A percentile compares a stretch with the other conserved stretches of the same genome.
Conservation (phyloP, 2,329 filamentous ascomycete species). For the Alternaria novae-zelandiae region DNA sequence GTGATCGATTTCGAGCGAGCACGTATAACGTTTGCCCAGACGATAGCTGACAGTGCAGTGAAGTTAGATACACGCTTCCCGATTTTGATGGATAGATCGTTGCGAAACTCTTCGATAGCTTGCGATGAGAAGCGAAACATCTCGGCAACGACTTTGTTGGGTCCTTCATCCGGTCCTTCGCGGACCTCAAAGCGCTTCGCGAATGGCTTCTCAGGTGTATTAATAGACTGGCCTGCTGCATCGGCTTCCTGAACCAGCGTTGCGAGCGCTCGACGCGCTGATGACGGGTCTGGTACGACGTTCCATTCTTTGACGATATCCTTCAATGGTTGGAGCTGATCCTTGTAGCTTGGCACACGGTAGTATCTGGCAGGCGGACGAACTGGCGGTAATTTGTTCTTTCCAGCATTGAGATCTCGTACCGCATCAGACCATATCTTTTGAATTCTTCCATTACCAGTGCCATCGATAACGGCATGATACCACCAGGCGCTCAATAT, state of each 20-base stretch:
- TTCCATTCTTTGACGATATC: background rate
- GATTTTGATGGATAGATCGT: background rate
- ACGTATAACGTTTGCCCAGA: slow-evolving; percentile 4
- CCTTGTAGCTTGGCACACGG: background rate
- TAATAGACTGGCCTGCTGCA: background rate
- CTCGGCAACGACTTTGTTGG: slow-evolving; percentile 13
- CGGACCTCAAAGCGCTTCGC: background rate
- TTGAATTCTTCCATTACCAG: slow-evolving; percentile 19
- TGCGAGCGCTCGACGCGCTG: slow-evolving; percentile 1
- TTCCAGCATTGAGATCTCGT: background rate
- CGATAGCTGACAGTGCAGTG: background rate
- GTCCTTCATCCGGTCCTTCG: background rate
- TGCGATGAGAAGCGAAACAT: slow-evolving; percentile 7
- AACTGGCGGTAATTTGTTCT: background rate
- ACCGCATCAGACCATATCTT: slow-evolving; percentile 18
- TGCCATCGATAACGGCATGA: slow-evolving; percentile 31
- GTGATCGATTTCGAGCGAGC: background rate
- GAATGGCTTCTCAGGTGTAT: background rate
- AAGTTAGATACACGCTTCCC: background rate
- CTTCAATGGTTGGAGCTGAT: background rate
- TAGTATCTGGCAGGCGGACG: background rate
- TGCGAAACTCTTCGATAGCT: background rate
- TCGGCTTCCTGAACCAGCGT: background rate
- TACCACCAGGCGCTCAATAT: slow-evolving; percentile 35
- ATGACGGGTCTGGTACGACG: background rate